phyloP scores from a whole-genome alignment of 164 flowering plant genomes.

The Brasenia schreberi region DNA sequence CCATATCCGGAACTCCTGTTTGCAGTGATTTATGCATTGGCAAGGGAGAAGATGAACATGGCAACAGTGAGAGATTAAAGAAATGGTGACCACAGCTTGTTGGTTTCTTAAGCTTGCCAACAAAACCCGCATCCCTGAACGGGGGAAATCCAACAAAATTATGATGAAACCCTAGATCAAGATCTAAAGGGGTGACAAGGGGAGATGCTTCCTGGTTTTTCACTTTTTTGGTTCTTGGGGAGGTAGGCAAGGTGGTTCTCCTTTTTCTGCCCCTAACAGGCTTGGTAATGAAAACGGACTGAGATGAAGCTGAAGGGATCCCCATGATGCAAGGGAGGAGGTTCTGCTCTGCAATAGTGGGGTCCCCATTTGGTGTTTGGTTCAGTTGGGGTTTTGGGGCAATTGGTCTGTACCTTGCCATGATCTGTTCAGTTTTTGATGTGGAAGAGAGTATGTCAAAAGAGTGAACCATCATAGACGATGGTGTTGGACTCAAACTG shows the following conservation, averaged over 20 bases:
- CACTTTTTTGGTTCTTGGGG: conserved; percentile 24
- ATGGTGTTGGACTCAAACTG: not conserved
- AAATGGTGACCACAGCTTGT: conserved; percentile 11
- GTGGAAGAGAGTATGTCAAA: conserved; percentile 23
- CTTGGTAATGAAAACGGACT: conserved; percentile 12
- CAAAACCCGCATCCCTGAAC: conserved; percentile 1
- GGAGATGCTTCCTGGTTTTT: conserved; percentile 16
- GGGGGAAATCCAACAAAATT: conserved; percentile 13
- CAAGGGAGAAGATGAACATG: conserved; percentile 13
- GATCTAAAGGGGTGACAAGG: conserved; percentile 10
- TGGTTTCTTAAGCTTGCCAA: conserved; percentile 4
- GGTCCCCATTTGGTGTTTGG: conserved; percentile 6
- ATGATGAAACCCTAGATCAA: conserved; percentile 20
- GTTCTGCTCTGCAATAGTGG: conserved; percentile 15
- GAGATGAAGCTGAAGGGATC: conserved; percentile 41
- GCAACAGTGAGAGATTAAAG: conserved; percentile 45
- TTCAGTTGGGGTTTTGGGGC: conserved; percentile 75
- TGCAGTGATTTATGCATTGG: not conserved
- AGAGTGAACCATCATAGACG: conserved; percentile 27
- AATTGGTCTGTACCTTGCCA: conserved; percentile 89
- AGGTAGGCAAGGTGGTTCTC: conserved; percentile 24
- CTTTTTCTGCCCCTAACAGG: conserved; percentile 58
- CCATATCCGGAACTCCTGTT: not conserved
- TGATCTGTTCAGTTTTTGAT: conserved; percentile 67
- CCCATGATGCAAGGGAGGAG: conserved; percentile 32